These are phyloP conservation scores for Fusarium mundagurra DNA, from an alignment of 2,329 filamentous ascomycete genomes.

Conservation along the genomic window DNA sequence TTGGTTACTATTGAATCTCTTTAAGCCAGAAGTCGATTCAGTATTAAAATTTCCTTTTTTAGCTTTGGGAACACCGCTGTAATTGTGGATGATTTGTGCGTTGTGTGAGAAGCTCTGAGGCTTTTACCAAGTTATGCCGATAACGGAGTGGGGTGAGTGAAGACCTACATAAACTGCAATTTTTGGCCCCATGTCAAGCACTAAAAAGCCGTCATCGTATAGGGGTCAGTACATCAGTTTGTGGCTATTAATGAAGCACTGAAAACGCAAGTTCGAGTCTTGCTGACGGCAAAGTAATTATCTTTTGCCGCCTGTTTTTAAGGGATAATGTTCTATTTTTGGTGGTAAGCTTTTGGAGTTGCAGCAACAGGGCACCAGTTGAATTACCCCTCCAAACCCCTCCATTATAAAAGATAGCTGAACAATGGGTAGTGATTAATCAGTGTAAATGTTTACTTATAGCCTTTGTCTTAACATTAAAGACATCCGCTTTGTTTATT, in stretches of 20 bases:
- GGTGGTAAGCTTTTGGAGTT: neutral
- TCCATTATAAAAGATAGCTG: neutral
- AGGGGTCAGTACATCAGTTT: conserved; percentile 42
- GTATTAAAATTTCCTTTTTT: too few species aligned
- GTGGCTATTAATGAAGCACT: conserved; percentile 30
- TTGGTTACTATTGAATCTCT: fast-evolving
- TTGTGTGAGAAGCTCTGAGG: neutral
- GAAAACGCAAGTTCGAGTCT: conserved; percentile 41
- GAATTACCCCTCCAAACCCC: conserved; percentile 3
- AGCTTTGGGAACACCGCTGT: neutral
- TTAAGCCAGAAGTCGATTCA: fast-evolving
- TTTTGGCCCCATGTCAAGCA: neutral
- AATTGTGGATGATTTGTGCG: neutral
- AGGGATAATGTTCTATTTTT: neutral
- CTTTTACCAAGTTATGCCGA: neutral
- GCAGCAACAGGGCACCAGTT: neutral
- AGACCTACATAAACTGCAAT: neutral
- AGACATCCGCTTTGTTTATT: neutral
- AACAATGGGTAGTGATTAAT: neutral
- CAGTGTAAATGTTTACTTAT: too few species aligned
- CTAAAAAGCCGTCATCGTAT: conserved; percentile 38
- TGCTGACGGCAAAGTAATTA: conserved; percentile 29
- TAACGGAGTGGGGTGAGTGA: neutral
- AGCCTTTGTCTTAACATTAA: neutral
- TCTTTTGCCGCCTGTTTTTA: conserved; percentile 5